A percentile compares a stretch with the other conserved stretches of the same genome.
phyloP scores from a whole-genome alignment of 2,329 filamentous ascomycete species.

The Cladosporium oxysporum region DNA sequence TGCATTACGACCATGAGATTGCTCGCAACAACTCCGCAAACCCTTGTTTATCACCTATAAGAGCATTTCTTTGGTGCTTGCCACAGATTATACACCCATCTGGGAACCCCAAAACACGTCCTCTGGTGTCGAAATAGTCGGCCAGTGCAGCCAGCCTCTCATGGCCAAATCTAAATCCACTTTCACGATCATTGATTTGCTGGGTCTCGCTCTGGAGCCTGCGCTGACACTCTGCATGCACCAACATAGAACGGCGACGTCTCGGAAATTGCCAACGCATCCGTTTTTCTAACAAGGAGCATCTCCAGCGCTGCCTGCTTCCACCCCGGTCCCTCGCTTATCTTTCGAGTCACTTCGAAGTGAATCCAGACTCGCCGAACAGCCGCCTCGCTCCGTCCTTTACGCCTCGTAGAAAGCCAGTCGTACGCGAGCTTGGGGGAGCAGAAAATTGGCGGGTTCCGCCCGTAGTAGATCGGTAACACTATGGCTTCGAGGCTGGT shows the following conservation, averaged over 20 bases:
- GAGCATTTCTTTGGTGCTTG: too few species aligned
- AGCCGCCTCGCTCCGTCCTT: background rate
- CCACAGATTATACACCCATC: background rate
- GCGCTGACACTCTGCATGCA: background rate
- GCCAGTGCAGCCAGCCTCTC: background rate
- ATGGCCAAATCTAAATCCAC: background rate
- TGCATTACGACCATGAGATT: background rate
- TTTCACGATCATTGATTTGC: background rate
- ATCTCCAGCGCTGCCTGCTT: background rate
- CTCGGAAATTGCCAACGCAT: background rate
- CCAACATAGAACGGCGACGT: background rate
- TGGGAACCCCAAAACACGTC: too few species aligned
- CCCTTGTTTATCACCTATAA: background rate
- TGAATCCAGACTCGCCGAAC: background rate
- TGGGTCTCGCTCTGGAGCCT: background rate
- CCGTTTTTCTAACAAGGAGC: accelerated
- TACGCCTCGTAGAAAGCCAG: background rate
- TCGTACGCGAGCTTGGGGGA: background rate
- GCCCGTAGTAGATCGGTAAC: background rate
- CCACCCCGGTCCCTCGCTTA: too few species aligned
- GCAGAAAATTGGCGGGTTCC: background rate
- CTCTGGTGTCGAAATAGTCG: background rate
- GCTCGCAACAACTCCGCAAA: background rate
- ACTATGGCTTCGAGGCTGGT: background rate
- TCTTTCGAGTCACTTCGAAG: background rate